A percentile compares a stretch with the other conserved stretches of the same genome.
Conservation (phyloP, 495 filamentous ascomycete species). For the Copromyces sp. region DNA sequence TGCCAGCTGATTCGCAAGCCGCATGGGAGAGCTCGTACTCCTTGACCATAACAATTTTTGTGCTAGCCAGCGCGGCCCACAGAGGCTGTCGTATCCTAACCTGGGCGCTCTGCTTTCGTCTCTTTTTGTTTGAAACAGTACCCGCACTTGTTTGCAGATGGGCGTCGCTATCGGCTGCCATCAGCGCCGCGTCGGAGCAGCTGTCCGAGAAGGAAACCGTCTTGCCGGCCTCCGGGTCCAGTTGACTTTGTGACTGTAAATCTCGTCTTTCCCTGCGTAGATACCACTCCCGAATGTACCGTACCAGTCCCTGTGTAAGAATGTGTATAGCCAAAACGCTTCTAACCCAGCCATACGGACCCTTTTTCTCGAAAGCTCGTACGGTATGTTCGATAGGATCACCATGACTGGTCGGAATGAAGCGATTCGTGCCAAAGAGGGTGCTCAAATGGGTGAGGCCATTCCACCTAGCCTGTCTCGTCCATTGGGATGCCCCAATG, state of each 20-base stretch:
- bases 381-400: conserved; percentile 33
- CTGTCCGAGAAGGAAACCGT: conserved; percentile 21
- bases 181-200: conserved; percentile 31
- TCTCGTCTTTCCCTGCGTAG: conserved; percentile 42
- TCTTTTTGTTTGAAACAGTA: conserved; percentile 57
- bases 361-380: conserved; percentile 36
- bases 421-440: conserved; percentile 32
- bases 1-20: conserved; percentile 59
- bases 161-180: conserved; percentile 38
- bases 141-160: conserved; percentile 19
- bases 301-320: conserved; percentile 66
- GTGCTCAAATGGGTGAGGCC: conserved; percentile 30
- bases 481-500: conserved; percentile 61
- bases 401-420: conserved; percentile 27
- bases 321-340: conserved; percentile 78
- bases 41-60: conserved; percentile 86
- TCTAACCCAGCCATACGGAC: conserved; percentile 41
- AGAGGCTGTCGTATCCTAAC: conserved; percentile 84
- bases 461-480: conserved; percentile 43
- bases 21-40: conserved; percentile 83
- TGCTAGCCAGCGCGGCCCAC: conserved; percentile 89
- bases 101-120: conserved; percentile 77
- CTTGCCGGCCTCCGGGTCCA: conserved; percentile 41
- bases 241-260: conserved; percentile 29
- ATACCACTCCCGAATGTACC: conserved; percentile 52